Evolutionary conservation across 2,329 filamentous ascomycete species (phyloP).

Genomic region (Pseudomassariella vexata): DNA sequence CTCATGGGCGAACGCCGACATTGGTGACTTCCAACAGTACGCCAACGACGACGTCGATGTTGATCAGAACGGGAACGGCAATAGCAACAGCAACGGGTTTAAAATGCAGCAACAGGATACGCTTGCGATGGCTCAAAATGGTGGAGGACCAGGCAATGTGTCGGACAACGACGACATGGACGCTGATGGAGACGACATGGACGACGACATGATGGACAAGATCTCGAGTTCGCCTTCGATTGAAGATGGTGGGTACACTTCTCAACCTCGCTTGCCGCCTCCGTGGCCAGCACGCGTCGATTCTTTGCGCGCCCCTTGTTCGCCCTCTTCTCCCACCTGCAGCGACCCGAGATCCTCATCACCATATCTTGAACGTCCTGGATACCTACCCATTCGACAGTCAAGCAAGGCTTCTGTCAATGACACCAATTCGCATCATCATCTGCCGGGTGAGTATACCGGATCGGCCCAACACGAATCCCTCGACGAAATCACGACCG

Average conservation of each 20-base stretch:
- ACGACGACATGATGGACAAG: conserved; percentile 95
- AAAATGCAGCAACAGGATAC: conserved; percentile 48
- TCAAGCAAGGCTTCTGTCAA: conserved; percentile 27
- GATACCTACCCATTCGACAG: conserved; percentile 24
- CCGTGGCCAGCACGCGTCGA: conserved; percentile 39
- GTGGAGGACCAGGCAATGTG: conserved; percentile 39
- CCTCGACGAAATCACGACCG: conserved; percentile 9
- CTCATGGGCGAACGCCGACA: conserved; percentile 42
- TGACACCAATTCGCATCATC: conserved; percentile 33
- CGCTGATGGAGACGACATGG: conserved; percentile 68
- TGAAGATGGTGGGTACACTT: conserved; percentile 86
- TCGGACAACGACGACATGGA: conserved; percentile 59
- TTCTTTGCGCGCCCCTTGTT: conserved; percentile 29
- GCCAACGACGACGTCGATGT: conserved; percentile 42
- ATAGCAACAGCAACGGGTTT: conserved; percentile 32
- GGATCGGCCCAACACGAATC: conserved; percentile 14
- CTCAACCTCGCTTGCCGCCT: conserved; percentile 26
- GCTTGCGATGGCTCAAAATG: conserved; percentile 57
- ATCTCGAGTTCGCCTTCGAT: conserved; percentile 98
- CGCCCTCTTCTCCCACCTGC: conserved; percentile 21
- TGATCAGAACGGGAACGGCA: too few species aligned
- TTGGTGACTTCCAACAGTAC: conserved; percentile 37
- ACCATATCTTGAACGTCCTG: conserved; percentile 33
- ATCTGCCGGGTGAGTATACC: conserved; percentile 43
- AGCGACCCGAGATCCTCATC: conserved; percentile 33